Evolutionary conservation across 2,329 filamentous ascomycete genomes (phyloP), one percentile per base, ranked within the genome.

Genomic region (Trichoderma polysporum): DNA sequence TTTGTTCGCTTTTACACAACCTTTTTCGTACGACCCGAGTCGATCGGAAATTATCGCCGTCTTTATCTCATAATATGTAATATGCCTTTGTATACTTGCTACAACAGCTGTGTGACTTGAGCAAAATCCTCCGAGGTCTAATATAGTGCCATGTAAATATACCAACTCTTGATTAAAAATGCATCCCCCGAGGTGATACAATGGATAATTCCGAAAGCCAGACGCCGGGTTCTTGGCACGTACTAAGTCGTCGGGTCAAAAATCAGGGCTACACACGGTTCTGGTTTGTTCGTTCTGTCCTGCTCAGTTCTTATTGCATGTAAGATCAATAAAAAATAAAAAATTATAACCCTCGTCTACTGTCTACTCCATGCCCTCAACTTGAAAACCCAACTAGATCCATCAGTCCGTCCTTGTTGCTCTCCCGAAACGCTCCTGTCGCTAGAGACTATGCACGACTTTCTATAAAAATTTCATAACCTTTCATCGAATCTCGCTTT

Each of bases 401-500:
- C 49, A 29, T 37, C 27, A 62, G 22, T 53, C 59, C 49, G 22
- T 15, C 49, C 50, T 4, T 39, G 33, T 35, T 25, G 19, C 50
- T 53, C 50, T 47, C 31, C 29, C 37, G 37, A 35, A 47, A 56
- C 49, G 50, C 50, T 47, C 50, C 29, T 29, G 35, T 56, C 60
- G 60, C 60, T 64, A 47, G 29, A 64, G 45, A 63, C 25, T 25
- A 47, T 56, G 50, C 27, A 45, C 22, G 37, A 22, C 19, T 64
- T 45, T 64, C 60, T 64, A 56, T 64, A 56, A 31, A 31, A 45
- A 27, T 25, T 47, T 56, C 49, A 39, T 56, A 35, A 64, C 50
- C 37, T 56, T 45, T 64, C 60, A 37, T 64, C 60, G 29, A 56
- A 33, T 56, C 59, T 62, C 59, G 49, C 49, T 50, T 22, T 25